Conservation (phyloP, 345 rosid species). For the Sisymbrium altissimum region DNA sequence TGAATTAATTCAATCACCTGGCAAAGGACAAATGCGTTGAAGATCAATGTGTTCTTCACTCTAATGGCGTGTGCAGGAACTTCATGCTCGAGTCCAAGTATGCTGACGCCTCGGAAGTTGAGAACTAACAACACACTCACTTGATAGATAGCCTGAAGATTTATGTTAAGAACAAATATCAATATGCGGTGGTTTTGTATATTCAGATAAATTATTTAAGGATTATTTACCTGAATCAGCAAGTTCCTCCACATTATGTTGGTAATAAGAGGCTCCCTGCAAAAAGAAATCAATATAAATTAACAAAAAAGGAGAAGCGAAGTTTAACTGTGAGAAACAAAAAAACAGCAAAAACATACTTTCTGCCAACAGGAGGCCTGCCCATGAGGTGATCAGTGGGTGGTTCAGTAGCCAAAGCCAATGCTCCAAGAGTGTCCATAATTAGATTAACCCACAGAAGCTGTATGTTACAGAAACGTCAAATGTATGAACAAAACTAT, state of each 20-base stretch:
- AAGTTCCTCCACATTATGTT: conserved; percentile 99
- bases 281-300: neutral
- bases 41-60: conserved; percentile 81
- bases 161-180: neutral
- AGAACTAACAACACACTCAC: conserved; percentile 67
- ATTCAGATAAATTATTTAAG: neutral
- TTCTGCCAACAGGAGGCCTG: conserved; percentile 95
- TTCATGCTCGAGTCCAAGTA: conserved; percentile 53
- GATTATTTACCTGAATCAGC: conserved; percentile 60
- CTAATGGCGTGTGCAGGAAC: conserved; percentile 43
- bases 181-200: neutral
- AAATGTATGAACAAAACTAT: neutral
- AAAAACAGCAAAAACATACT: conserved; percentile 42
- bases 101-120: conserved; percentile 59
- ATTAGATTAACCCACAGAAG: conserved; percentile 98
- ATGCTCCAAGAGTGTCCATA: conserved; percentile 98
- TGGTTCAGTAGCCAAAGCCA: conserved; percentile 99
- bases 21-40: conserved; percentile 88
- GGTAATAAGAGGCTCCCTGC: conserved; percentile 86
- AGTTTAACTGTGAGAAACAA: neutral
- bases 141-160: conserved; percentile 74
- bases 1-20: conserved; percentile 52
- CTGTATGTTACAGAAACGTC: conserved; percentile 35
- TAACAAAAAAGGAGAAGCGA: neutral
- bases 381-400: conserved; percentile 91